Conservation (phyloP, 2,329 filamentous ascomycete genomes). For the Orbilia brochopaga region DNA sequence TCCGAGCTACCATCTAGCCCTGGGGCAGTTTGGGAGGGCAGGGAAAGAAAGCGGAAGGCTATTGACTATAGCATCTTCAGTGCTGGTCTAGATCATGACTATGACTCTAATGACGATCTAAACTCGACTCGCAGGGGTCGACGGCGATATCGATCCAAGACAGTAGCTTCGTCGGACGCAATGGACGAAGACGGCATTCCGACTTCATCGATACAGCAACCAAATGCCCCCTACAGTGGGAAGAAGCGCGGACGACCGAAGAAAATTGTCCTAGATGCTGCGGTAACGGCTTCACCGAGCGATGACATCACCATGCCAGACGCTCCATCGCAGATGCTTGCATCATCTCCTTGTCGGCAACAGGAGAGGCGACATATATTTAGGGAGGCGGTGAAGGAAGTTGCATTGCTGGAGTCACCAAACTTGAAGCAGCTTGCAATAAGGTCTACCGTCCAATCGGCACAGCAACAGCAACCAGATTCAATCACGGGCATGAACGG, state of each 20-base stretch:
- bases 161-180: background rate
- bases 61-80: constrained; percentile 25
- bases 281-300: background rate
- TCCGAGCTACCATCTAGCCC: background rate
- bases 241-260: constrained; percentile 38
- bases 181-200: constrained; percentile 5
- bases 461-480: no score
- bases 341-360: background rate
- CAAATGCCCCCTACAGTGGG: constrained; percentile 25
- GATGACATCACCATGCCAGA: constrained; percentile 6
- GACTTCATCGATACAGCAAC: background rate
- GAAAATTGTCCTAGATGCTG: constrained; percentile 6
- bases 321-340: background rate
- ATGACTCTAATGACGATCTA: constrained; percentile 5
- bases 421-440: no score
- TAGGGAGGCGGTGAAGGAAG: no score
- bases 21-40: constrained; percentile 12
- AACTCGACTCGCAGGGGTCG: background rate
- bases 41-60: constrained; percentile 24
- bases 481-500: no score
- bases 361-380: background rate
- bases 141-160: background rate
- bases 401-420: no score
- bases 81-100: background rate
- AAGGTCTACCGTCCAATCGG: no score